These are phyloP conservation scores for Amanita rimosa DNA, from an alignment of 768 basidiomycete species.

Conservation along the genomic window DNA sequence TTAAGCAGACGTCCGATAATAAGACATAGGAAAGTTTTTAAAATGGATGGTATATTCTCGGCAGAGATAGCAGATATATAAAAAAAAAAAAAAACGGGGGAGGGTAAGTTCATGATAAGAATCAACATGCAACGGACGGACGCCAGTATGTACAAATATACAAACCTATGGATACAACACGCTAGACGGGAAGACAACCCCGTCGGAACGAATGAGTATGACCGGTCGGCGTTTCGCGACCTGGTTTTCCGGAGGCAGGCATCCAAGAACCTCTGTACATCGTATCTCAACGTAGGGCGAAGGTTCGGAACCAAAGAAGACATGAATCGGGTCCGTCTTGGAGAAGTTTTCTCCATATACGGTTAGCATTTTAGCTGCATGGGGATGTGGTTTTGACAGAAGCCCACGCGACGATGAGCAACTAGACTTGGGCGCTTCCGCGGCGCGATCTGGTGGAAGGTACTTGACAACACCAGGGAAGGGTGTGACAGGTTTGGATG, in stretches of 20 bases:
- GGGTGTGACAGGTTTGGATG: conserved; percentile 75
- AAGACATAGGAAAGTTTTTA: not conserved
- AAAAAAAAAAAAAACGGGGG: conserved; percentile 9
- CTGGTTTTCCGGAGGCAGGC: conserved; percentile 64
- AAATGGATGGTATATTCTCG: conserved; percentile 7
- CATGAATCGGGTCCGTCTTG: conserved; percentile 68
- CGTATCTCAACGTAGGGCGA: conserved; percentile 83
- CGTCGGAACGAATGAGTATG: conserved; percentile 73
- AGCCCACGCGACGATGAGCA: conserved; percentile 55
- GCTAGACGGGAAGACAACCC: conserved; percentile 79
- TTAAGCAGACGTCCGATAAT: not conserved
- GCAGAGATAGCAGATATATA: not conserved
- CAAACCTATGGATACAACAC: conserved; percentile 61
- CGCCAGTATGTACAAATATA: conserved; percentile 1
- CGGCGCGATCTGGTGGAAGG: conserved; percentile 79
- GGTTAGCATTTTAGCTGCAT: conserved; percentile 71
- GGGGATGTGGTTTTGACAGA: conserved; percentile 68
- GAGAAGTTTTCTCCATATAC: conserved; percentile 86
- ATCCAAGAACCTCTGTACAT: conserved; percentile 78
- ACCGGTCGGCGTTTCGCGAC: conserved; percentile 65
- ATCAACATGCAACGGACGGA: not conserved
- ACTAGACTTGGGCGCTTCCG: conserved; percentile 69
- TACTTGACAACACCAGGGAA: conserved; percentile 86
- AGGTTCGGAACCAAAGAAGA: conserved; percentile 83
- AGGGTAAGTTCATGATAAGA: conserved; percentile 9